Evolutionary conservation across 805 yeast genomes (phyloP).

Genomic region (Yamadazyma scolyti): DNA sequence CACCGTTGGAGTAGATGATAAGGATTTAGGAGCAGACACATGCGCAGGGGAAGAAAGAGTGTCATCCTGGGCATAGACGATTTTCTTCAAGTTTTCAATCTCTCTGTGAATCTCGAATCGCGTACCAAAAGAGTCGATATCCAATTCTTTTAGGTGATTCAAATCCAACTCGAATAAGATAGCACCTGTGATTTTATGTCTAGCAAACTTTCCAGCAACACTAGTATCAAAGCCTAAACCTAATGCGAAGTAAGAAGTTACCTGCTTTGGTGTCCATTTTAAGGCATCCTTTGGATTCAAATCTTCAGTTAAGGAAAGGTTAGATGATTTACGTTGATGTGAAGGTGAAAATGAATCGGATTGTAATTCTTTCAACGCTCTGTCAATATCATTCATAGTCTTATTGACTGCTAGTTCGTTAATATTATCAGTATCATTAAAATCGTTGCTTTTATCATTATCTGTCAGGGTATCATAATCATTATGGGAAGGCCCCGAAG

Average conservation of each 20-base stretch:
- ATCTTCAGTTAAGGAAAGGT: slow-evolving; percentile 18
- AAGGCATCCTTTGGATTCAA: slow-evolving; percentile 48
- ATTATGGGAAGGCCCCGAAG: too few species aligned
- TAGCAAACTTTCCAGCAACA: slow-evolving; percentile 74
- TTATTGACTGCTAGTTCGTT: slow-evolving; percentile 28
- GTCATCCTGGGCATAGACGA: slow-evolving; percentile 8
- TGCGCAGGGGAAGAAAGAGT: too few species aligned
- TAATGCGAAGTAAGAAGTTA: slow-evolving; percentile 67
- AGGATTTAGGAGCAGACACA: too few species aligned
- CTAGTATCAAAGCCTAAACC: slow-evolving; percentile 68
- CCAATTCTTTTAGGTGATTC: slow-evolving; percentile 84
- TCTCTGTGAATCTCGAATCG: slow-evolving; percentile 89
- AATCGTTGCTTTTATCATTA: slow-evolving; percentile 2
- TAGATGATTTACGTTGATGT: slow-evolving; percentile 8
- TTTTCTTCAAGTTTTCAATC: slow-evolving; percentile 61
- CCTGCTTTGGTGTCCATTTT: slow-evolving; percentile 85
- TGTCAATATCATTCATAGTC: slow-evolving; percentile 70
- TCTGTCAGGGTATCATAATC: background rate
- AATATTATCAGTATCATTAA: background rate
- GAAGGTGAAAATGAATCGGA: slow-evolving; percentile 14
- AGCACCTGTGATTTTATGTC: slow-evolving; percentile 85
- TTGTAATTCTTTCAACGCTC: slow-evolving; percentile 63
- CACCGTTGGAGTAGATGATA: too few species aligned
- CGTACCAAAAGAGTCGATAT: slow-evolving; percentile 89
- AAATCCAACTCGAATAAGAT: slow-evolving; percentile 84